Percentiles rank a stretch among this genome's conserved stretches.
These are phyloP conservation scores for Agaricus subrufescens DNA, from an alignment of 768 basidiomycete genomes.

Conservation along the genomic window DNA sequence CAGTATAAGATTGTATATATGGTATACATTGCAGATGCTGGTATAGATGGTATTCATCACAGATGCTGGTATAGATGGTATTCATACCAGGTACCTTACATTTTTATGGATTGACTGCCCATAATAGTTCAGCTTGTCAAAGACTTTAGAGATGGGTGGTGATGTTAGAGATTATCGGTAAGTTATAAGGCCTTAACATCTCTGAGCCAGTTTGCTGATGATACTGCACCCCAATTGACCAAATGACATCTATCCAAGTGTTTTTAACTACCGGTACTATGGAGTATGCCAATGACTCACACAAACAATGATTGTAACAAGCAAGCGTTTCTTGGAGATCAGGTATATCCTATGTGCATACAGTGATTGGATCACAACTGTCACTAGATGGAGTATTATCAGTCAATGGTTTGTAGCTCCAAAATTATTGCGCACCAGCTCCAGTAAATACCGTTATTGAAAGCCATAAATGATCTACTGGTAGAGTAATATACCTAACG, in stretches of 20 bases:
- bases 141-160: no score
- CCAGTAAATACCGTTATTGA: not conserved
- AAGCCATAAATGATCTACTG: not conserved
- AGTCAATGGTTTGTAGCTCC: not conserved
- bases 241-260: not conserved
- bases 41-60: no score
- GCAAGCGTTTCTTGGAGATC: not conserved
- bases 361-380: not conserved
- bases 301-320: not conserved
- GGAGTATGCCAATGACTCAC: not conserved
- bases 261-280: not conserved
- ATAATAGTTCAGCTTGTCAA: no score
- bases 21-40: no score
- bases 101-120: no score
- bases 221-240: not conserved
- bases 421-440: not conserved
- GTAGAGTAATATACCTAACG: no score
- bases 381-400: not conserved
- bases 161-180: no score
- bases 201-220: no score
- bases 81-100: no score
- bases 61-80: no score
- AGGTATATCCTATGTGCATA: not conserved
- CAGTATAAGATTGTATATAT: no score
- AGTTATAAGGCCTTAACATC: no score